phyloP scores from a whole-genome alignment of 176 grass and related monocot genomes.

The Aegilops bicornis region DNA sequence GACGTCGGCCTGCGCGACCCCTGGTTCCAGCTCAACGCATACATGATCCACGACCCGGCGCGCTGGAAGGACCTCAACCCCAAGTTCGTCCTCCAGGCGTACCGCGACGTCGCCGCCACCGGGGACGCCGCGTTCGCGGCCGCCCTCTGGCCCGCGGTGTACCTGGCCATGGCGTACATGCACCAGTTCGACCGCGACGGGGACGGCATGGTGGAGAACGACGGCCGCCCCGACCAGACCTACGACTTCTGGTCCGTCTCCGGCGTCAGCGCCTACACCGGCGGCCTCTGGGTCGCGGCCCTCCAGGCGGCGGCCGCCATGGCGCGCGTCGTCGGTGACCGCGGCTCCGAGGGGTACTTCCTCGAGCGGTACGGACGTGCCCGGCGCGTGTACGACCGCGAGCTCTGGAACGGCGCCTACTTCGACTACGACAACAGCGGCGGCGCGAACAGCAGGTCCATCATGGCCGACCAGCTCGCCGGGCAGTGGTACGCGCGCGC shows the following conservation, averaged over 20 bases:
- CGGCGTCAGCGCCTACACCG: constrained; percentile 63
- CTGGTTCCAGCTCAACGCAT: constrained; percentile 71
- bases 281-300: constrained; percentile 67
- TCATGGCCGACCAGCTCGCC: constrained; percentile 63
- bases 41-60: constrained; percentile 48
- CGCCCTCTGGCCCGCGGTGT: constrained; percentile 64
- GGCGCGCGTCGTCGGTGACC: constrained; percentile 56
- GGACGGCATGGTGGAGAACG: constrained; percentile 80
- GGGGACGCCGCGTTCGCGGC: constrained; percentile 50
- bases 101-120: constrained; percentile 48
- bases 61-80: constrained; percentile 77
- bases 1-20: constrained; percentile 59
- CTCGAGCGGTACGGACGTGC: constrained; percentile 43
- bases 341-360: constrained; percentile 51
- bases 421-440: constrained; percentile 36
- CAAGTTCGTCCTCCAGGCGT: constrained; percentile 62
- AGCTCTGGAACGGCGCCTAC: constrained; percentile 33
- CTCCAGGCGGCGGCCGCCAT: constrained; percentile 67
- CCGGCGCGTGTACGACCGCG: constrained; percentile 19
- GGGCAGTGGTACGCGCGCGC: constrained; percentile 62
- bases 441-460: constrained; percentile 48
- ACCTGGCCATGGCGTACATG: constrained; percentile 73
- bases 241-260: constrained; percentile 66
- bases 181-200: constrained; percentile 66
- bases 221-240: constrained; percentile 64